Percentiles rank a stretch among this genome's conserved stretches.
These are phyloP conservation scores for Tolypocladium capitatum DNA, from an alignment of 2,329 filamentous ascomycete species.

Conservation along the genomic window DNA sequence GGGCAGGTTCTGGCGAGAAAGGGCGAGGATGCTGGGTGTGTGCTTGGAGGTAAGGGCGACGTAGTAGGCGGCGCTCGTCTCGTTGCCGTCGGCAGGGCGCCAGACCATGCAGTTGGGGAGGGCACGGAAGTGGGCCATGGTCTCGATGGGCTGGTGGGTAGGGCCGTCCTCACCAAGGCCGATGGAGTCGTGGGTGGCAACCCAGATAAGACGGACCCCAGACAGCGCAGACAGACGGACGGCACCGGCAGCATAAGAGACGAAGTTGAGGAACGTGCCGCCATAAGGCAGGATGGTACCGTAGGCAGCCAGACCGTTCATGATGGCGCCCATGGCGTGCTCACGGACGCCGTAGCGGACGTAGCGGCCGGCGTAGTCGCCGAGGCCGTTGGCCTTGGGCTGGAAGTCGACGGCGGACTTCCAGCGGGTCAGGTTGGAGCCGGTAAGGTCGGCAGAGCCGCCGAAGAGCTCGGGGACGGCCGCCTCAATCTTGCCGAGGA, in stretches of 20 bases:
- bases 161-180: constrained; percentile 97
- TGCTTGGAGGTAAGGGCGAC: constrained; percentile 77
- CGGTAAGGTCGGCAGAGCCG: constrained; percentile 94
- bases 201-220: constrained; percentile 82
- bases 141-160: constrained; percentile 98
- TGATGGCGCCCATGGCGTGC: constrained; percentile 83
- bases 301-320: constrained; percentile 92
- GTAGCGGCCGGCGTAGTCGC: constrained; percentile 84
- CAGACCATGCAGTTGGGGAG: constrained; percentile 99
- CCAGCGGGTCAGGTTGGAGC: constrained; percentile 97
- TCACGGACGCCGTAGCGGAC: constrained; percentile 86
- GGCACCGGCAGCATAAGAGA: constrained; percentile 91
- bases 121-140: constrained; percentile 93
- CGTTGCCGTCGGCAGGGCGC: constrained; percentile 96
- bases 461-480: constrained; percentile 82
- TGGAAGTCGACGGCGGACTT: constrained; percentile 97
- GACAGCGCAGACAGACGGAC: constrained; percentile 89
- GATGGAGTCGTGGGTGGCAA: constrained; percentile 97
- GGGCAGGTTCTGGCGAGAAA: constrained; percentile 96
- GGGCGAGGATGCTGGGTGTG: constrained; percentile 84
- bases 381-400: constrained; percentile 71
- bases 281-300: constrained; percentile 87
- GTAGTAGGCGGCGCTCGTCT: constrained; percentile 97
- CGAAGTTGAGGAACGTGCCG: constrained; percentile 98
- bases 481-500: constrained; percentile 76